Evolutionary conservation across 345 rosid species (phyloP).

Genomic region (Lumnitzera racemosa): DNA sequence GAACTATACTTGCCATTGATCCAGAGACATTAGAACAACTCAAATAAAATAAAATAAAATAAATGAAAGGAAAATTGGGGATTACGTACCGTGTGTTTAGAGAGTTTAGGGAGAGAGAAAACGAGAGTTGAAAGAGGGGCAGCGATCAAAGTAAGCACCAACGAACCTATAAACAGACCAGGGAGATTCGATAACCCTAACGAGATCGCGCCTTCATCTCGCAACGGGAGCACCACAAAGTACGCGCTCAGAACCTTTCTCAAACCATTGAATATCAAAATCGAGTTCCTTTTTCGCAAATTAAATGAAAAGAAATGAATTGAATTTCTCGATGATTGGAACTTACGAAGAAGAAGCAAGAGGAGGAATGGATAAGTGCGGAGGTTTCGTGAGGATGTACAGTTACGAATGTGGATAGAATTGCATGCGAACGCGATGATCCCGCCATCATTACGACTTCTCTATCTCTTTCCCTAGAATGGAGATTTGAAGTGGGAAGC

Average conservation of each 20-base stretch:
- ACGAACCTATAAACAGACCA: conserved; percentile 63
- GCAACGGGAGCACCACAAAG: conserved; percentile 80
- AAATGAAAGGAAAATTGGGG: not conserved
- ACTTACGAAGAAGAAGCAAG: conserved; percentile 87
- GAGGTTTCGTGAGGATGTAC: conserved; percentile 82
- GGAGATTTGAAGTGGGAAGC: not conserved
- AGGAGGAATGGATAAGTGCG: conserved; percentile 61
- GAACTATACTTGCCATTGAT: not conserved
- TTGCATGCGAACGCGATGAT: conserved; percentile 38
- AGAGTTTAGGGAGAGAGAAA: conserved; percentile 66
- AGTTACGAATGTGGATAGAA: conserved; percentile 55
- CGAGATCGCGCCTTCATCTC: conserved; percentile 88
- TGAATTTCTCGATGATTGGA: not conserved
- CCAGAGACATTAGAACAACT: too few relatives aligned
- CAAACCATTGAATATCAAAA: not conserved
- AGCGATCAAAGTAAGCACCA: conserved; percentile 69
- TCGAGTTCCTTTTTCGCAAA: not conserved
- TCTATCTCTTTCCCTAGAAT: not conserved
- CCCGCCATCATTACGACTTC: conserved; percentile 9
- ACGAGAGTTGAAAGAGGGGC: conserved; percentile 85
- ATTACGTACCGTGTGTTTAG: conserved; percentile 61
- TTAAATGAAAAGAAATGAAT: not conserved
- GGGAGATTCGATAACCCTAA: conserved; percentile 81
- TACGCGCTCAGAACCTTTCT: conserved; percentile 77
- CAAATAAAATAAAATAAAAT: not conserved